Base-by-base conservation (phyloP, 768 basidiomycete species). In the Russula earlei region DNA sequence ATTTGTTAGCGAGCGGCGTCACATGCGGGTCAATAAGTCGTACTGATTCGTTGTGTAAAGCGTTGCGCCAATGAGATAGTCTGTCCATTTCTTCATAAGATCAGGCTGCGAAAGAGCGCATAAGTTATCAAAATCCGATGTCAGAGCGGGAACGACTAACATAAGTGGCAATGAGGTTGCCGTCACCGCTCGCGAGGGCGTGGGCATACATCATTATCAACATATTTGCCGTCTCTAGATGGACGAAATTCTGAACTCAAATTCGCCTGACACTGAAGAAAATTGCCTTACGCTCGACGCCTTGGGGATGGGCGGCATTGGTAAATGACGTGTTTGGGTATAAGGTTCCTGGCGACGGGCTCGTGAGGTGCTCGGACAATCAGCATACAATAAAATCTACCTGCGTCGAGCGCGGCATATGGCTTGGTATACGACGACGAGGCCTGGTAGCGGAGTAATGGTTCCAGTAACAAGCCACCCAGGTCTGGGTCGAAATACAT, bases 221-320 rank as follows among this genome's bases (percentile, higher is more conserved):
- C 57, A 61, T 61, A 36, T 59, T 59, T 14, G 57, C 52, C 11
- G 60, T 47, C 58, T 55, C 60, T 61, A 15, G 27, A 38, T 15
- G 10, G 9, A 29, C 27, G 12, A 9, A 19, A 12, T 27, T 48
- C 41, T 37, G 31, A 46, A 38, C 17, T 24, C 11, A 44, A 36
- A 38, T 7, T 10, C 46, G 31, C 10, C 5, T n/a, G 33, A 2
- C 15, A 6, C 33, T 17, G 3, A 17, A 5, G 5, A 8, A 8
- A 19, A 41, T 29, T 14, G 15, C 17, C 60, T 45, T 51, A 58
- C 60, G 36, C 27, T 61, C 60, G 15, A 59, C 31, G 17, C 60
- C 58, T 34, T 59, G 58, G 5, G 12, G 19, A n/a, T 61, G 60
- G n/a, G 25, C 2, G 2, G 6, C 10, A 42, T 17, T 48, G 4